Evolutionary conservation across 352 stramenopile genomes (phyloP).

Genomic region (Globisporangium paddicum): DNA sequence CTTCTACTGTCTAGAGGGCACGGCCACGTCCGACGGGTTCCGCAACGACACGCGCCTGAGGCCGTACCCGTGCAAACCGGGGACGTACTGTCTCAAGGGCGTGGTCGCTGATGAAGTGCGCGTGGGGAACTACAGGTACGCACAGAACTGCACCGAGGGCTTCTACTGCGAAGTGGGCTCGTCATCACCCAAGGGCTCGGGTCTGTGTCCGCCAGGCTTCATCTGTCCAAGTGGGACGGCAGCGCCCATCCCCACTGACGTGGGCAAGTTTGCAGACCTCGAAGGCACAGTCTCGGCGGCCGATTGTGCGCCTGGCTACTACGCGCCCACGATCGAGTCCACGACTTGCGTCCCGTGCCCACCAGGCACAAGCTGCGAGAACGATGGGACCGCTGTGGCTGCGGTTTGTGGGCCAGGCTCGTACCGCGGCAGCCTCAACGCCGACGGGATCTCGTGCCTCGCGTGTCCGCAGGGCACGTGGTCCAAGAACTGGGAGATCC

Average conservation of each 20-base stretch:
- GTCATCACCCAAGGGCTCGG: slow-evolving; percentile 89
- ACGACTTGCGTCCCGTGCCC: slow-evolving; percentile 90
- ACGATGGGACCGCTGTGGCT: slow-evolving; percentile 85
- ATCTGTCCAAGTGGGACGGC: slow-evolving; percentile 92
- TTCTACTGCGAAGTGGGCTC: slow-evolving; percentile 96
- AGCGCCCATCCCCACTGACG: slow-evolving; percentile 89
- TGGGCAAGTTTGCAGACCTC: slow-evolving; percentile 89
- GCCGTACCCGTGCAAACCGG: slow-evolving; percentile 93
- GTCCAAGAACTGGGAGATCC: slow-evolving; percentile 98
- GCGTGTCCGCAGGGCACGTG: slow-evolving; percentile 94
- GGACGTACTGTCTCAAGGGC: slow-evolving; percentile 95
- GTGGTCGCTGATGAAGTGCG: slow-evolving; percentile 89
- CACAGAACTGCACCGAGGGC: slow-evolving; percentile 91
- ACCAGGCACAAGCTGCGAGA: slow-evolving; percentile 88
- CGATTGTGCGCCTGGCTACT: slow-evolving; percentile 93
- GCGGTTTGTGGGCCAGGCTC: slow-evolving; percentile 91
- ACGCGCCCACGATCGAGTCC: slow-evolving; percentile 96
- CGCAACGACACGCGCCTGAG: slow-evolving; percentile 95
- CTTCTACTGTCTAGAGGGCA: slow-evolving; percentile 95
- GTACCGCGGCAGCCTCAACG: slow-evolving; percentile 84
- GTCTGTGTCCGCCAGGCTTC: slow-evolving; percentile 93
- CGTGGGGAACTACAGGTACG: slow-evolving; percentile 84
- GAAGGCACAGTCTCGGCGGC: slow-evolving; percentile 90
- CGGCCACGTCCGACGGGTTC: slow-evolving; percentile 92
- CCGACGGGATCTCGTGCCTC: slow-evolving; percentile 89